Evolutionary conservation across 441 rosid species (phyloP), one percentile per base, ranked within the genome.

Genomic region (Breynia disticha): DNA sequence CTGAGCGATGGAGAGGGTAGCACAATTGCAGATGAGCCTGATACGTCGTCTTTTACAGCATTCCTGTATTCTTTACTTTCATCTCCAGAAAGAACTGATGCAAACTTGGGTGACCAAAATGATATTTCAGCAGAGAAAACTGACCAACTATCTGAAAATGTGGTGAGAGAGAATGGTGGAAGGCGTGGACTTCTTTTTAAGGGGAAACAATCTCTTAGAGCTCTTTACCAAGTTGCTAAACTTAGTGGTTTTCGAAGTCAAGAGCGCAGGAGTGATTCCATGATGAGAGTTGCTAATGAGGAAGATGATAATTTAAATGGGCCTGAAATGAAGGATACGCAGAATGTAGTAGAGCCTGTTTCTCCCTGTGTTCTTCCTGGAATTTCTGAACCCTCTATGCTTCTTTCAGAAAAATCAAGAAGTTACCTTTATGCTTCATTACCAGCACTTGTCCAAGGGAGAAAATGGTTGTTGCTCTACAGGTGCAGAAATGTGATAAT

Each of bases 1-100:
- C 67, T 81, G 5, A 54, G 63, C 35, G 57, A 54, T 38, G 89
- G 79, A 56, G 95, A 73, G 67, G 56, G 69, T 55, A 56, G 62
- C 1, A 72, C 52, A 56, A 73, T 64, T 63, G 56, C 64, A 52
- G 75, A 77, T 63, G 96, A 81, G 28, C 98, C 98, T 0, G 97
- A 91, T 69, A 88, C 97, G 17, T 91, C 98, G 54, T 91, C 98
- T 22, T 88, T 91, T 66, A 72, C 87, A 42, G 95, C 98, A 13
- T 91, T 91, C 70, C 86, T 91, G 52, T 82, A 83, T 60, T 91
- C 96, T 11, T 69, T 91, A 8, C 66, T 91, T 61, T 71, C 93
- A 3, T 73, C 88, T 48, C 72, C 96, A 0, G 87, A 82, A 46
- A 77, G 68, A 56, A 71, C 75, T 22, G 63, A 74, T 56, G 50